These are phyloP conservation scores for Cyclotella cryptica DNA, from an alignment of 108 stramenopile genomes.

Conservation along the genomic window DNA sequence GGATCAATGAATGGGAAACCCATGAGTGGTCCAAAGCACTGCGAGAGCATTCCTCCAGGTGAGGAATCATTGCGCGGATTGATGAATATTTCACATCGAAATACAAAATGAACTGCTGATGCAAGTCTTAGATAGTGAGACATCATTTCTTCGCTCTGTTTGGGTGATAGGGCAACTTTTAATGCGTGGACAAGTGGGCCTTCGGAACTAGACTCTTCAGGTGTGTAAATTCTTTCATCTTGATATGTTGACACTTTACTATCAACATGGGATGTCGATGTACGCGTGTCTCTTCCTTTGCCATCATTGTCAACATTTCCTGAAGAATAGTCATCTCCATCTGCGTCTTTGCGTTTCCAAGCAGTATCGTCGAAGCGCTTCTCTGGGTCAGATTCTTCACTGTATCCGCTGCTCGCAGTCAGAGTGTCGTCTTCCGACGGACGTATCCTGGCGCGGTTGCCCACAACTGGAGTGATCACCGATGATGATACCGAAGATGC, in stretches of 20 bases:
- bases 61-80: slow-evolving; percentile 12
- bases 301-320: slow-evolving; percentile 38
- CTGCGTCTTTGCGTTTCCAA: slow-evolving; percentile 36
- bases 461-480: slow-evolving; percentile 21
- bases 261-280: too few species aligned
- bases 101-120: slow-evolving; percentile 63
- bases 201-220: background rate
- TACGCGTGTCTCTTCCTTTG: slow-evolving; percentile 7
- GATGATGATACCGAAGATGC: slow-evolving; percentile 40
- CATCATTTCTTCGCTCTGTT: slow-evolving; percentile 43
- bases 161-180: slow-evolving; percentile 32
- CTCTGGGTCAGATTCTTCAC: slow-evolving; percentile 26
- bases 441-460: slow-evolving; percentile 17
- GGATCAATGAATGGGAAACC: slow-evolving; percentile 56
- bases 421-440: slow-evolving; percentile 20
- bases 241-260: slow-evolving; percentile 2
- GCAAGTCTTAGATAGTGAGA: slow-evolving; percentile 40
- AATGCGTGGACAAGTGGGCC: slow-evolving; percentile 37
- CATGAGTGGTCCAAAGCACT: slow-evolving; percentile 70
- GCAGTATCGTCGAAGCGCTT: slow-evolving; percentile 35
- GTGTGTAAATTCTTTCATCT: background rate
- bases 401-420: slow-evolving; percentile 3
- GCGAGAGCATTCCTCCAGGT: slow-evolving; percentile 58
- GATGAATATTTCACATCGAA: slow-evolving; percentile 55
- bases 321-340: slow-evolving; percentile 25